A percentile compares a stretch with the other conserved stretches of the same genome.
Evolutionary conservation across 805 yeast species (phyloP).

Genomic region (Candida ulmi): DNA sequence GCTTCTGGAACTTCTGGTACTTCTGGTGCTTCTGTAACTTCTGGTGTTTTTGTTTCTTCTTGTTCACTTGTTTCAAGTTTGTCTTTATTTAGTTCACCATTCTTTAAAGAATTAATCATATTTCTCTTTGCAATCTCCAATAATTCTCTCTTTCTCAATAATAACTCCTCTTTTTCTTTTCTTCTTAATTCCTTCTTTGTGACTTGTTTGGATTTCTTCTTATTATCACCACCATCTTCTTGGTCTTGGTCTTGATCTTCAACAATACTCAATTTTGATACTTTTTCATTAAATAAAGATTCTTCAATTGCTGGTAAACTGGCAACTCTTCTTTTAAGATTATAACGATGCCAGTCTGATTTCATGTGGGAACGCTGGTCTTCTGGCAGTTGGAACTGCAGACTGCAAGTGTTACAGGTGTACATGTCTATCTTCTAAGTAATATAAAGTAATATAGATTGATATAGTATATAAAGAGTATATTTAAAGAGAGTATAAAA

Average conservation of each 20-base stretch:
- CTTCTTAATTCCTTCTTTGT: slow-evolving; percentile 38
- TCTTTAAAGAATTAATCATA: slow-evolving; percentile 26
- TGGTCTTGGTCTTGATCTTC: slow-evolving; percentile 16
- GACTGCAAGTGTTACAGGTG: slow-evolving; percentile 87
- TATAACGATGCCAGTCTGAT: slow-evolving; percentile 97
- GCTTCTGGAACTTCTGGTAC: neutral
- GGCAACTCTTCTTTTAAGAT: slow-evolving; percentile 91
- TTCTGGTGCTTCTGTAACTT: neutral
- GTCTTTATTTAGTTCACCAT: slow-evolving; percentile 4
- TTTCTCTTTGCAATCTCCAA: slow-evolving; percentile 35
- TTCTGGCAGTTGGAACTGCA: slow-evolving; percentile 69
- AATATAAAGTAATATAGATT: too few relatives aligned
- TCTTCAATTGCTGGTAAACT: slow-evolving; percentile 70
- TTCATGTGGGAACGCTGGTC: slow-evolving; percentile 91
- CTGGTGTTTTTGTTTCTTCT: slow-evolving; percentile 3
- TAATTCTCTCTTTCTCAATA: slow-evolving; percentile 35
- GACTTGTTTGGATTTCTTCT: slow-evolving; percentile 23
- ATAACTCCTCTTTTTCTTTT: slow-evolving; percentile 35
- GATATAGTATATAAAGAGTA: too few relatives aligned
- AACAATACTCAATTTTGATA: slow-evolving; percentile 27
- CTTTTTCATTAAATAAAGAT: slow-evolving; percentile 64
- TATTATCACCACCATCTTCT: too few relatives aligned
- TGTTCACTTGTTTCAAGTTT: neutral
- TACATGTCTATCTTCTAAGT: slow-evolving; percentile 17
- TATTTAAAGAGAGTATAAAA: too few relatives aligned